These are phyloP conservation scores for Leucogyrophana mollusca DNA, from an alignment of 768 basidiomycete species.

Conservation along the genomic window DNA sequence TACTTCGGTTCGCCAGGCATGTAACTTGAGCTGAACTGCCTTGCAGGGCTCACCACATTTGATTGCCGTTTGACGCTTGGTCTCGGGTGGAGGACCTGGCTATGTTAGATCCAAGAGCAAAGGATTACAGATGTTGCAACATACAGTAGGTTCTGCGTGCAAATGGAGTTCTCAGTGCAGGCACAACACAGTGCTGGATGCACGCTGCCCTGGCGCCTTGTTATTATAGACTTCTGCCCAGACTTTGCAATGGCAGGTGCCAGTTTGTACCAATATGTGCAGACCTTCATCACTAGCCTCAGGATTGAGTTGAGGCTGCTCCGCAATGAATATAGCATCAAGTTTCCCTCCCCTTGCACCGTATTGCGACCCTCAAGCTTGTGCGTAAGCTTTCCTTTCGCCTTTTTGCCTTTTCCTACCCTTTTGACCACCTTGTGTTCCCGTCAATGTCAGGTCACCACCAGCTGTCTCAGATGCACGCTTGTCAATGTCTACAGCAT, in stretches of 20 bases:
- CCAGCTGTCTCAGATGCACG: conserved; percentile 25
- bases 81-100: conserved; percentile 3
- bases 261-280: background rate
- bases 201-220: background rate
- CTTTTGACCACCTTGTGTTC: background rate
- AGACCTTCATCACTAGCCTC: conserved; percentile 25
- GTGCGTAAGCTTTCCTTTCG: background rate
- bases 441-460: conserved; percentile 18
- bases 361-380: background rate
- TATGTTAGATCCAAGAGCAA: conserved; percentile 13
- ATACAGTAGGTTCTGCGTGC: conserved; percentile 19
- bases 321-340: background rate
- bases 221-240: conserved; percentile 19
- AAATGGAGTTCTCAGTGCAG: background rate
- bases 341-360: background rate
- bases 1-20: conserved; percentile 13
- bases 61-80: background rate
- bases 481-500: conserved; percentile 8
- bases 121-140: conserved; percentile 27
- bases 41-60: conserved; percentile 11
- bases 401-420: background rate
- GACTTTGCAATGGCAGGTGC: conserved; percentile 21
- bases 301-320: conserved; percentile 2
- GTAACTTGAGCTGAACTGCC: conserved; percentile 1
- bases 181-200: background rate